Evolutionary conservation across 768 basidiomycete genomes (phyloP).

Genomic region (Floccularia luteovirens): DNA sequence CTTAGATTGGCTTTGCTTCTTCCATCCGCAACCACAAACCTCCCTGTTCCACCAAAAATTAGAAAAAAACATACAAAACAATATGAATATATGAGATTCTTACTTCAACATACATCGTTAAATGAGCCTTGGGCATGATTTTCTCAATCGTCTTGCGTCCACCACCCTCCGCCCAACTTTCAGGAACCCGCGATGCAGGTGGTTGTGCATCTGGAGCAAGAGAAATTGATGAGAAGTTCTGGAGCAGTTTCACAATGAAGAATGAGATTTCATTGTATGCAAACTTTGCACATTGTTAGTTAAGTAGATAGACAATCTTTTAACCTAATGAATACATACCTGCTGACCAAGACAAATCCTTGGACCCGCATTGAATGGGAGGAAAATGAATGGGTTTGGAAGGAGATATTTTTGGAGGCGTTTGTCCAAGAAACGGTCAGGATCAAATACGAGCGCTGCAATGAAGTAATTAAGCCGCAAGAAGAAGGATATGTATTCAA

Average conservation of each 20-base stretch:
- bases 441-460: slow-evolving; percentile 39
- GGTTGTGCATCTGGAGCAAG: slow-evolving; percentile 29
- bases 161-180: slow-evolving; percentile 20
- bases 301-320: background rate
- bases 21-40: too few relatives aligned
- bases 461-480: background rate
- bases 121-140: slow-evolving; percentile 25
- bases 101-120: slow-evolving; percentile 31
- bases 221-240: slow-evolving; percentile 30
- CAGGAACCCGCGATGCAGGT: slow-evolving; percentile 23
- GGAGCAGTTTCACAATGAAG: slow-evolving; percentile 36
- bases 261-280: slow-evolving; percentile 23
- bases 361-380: slow-evolving; percentile 32
- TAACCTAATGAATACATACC: slow-evolving; percentile 10
- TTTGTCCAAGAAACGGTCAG: slow-evolving; percentile 43
- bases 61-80: background rate
- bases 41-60: too few relatives aligned
- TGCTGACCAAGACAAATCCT: slow-evolving; percentile 37
- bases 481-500: background rate
- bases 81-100: slow-evolving; percentile 5
- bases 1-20: too few relatives aligned
- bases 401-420: slow-evolving; percentile 33
- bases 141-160: slow-evolving; percentile 30
- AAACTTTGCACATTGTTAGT: background rate
- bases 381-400: slow-evolving; percentile 41